Evolutionary conservation across 495 filamentous ascomycete species (phyloP), one percentile per base, ranked within the genome.

Genomic region (Podospora bellae-mahoneyi): DNA sequence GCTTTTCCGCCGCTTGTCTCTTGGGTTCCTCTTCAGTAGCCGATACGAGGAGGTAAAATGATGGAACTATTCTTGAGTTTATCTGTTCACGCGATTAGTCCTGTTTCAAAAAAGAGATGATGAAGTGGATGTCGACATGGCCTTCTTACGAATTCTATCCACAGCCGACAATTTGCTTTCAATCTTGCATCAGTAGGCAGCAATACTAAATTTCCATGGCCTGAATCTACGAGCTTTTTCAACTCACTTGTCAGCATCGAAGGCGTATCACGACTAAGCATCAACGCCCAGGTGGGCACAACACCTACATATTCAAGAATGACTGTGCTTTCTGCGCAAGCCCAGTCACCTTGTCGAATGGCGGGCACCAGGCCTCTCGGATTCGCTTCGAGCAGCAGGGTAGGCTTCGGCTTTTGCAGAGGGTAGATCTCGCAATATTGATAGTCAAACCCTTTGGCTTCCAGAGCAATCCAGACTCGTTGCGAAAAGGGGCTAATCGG

Each of bases 391-490:
- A 97, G 83, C 48, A 97, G 78, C 18, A 85, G 86, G 64, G 88
- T 84, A 18, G 92, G 91, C 67, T 89, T 86, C 23, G 92, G 92
- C 15, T 72, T 76, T 69, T 90, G 84, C 72, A 94, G 96, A 3
- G 93, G 93, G 73, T 97, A 91, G 30, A 93, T 89, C 76, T 97
- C 94, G 69, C 94, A 89, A 76, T 98, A 98, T 74, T 97, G 92
- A 72, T 98, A 98, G 23, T 82, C 82, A 56, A 96, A 83, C 5
- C 87, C 84, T 76, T 97, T 97, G 62, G 88, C 79, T 77, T 98
- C 93, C n/a, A 98, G 83, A 6, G 94, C 89, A 70, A 98, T 96
- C 94, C 94, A 98, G 20, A 97, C 92, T 15, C 94, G 89, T 78
- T 97, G 94, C 2, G 95, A 93, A 77, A 97, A 97, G 68, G 80